Percentiles rank a stretch among this genome's conserved stretches.
These are phyloP conservation scores for Arthonia radiata DNA, from an alignment of 495 filamentous ascomycete species.

Conservation along the genomic window DNA sequence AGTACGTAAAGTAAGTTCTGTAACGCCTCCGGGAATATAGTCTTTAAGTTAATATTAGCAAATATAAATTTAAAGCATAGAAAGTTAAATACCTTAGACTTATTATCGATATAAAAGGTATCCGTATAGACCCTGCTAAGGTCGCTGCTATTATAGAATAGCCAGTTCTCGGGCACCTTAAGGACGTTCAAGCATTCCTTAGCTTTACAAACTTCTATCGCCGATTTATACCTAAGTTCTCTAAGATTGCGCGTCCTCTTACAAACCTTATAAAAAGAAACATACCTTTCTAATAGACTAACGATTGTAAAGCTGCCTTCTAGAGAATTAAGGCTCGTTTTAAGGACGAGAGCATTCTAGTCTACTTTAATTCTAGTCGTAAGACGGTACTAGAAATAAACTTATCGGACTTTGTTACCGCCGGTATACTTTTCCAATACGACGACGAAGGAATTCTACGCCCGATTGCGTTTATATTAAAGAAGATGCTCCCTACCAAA, in stretches of 20 bases:
- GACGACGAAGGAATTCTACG: slow-evolving; percentile 7
- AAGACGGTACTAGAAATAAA: slow-evolving; percentile 9
- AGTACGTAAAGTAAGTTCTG: slow-evolving; percentile 9
- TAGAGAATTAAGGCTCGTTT: slow-evolving; percentile 21
- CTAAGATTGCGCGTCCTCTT: slow-evolving; percentile 4
- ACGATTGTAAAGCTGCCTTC: slow-evolving; percentile 25
- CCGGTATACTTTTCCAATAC: slow-evolving; percentile 9
- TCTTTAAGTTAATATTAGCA: slow-evolving; percentile 10
- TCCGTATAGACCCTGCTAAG: slow-evolving; percentile 10
- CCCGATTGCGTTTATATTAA: slow-evolving; percentile 12
- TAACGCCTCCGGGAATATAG: slow-evolving; percentile 4
- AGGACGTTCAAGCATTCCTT: slow-evolving; percentile 10
- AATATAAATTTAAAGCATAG: slow-evolving; percentile 11
- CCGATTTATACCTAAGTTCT: slow-evolving; percentile 11
- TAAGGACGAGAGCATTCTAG: slow-evolving; percentile 12
- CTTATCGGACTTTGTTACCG: slow-evolving; percentile 5
- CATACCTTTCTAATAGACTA: slow-evolving; percentile 5
- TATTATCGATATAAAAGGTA: slow-evolving; percentile 7
- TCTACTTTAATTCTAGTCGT: slow-evolving; percentile 7
- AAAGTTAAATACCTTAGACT: slow-evolving; percentile 9
- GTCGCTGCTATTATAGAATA: slow-evolving; percentile 10
- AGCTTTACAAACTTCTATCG: slow-evolving; percentile 16
- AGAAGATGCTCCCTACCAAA: slow-evolving; percentile 8
- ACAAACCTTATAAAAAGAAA: slow-evolving; percentile 5
- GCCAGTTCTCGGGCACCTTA: slow-evolving; percentile 6